Evolutionary conservation across 2,329 filamentous ascomycete genomes (phyloP), one percentile per base, ranked within the genome.

Genomic region (Cladosporium sp.): DNA sequence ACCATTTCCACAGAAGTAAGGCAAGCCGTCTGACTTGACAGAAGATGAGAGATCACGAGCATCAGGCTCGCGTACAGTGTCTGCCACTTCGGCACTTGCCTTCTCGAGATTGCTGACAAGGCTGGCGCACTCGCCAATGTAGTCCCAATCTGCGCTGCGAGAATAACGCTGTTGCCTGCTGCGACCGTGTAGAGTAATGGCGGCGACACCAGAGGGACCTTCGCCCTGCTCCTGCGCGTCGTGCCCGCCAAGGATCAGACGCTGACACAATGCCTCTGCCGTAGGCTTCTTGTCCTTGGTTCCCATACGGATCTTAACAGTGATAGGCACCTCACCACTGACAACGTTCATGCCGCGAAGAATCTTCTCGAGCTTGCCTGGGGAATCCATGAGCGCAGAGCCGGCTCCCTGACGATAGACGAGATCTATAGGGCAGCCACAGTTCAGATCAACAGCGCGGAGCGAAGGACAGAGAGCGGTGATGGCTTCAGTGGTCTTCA

Each of bases 161-260:
- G 92, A 95, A 81, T 99, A 99, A 66, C 95, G 88, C 81, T 98
- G 94, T 80, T 98, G 93, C 76, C 94, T 88, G 74, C 91, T 96
- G 67, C 95, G 88, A 62, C 95, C 95, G 77, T 99, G 95, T 1
- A 99, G 86, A 1, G 95, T 98, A 71, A 99, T 90, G n/a, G 95
- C 94, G 8, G 95, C 95, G 64, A 94, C 92, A 62, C 95, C 95
- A 4, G 91, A 88, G 16, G 91, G 89, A 3, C 92, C 93, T 62
- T 81, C 89, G 75, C 77, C 89, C 74, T 77, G 74, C 46, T 89
- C 86, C 56, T 88, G 84, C 59, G 90, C 85, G 72, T 96, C 92
- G 44, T 85, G 82, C 8, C 89, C 88, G 64, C 93, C 94, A 69
- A 96, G 88, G 4, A 93, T 88, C 33, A 99, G 86, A 55, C 92